Base-by-base conservation (phyloP, 208 protist species). In the Leishmania turanica region DNA sequence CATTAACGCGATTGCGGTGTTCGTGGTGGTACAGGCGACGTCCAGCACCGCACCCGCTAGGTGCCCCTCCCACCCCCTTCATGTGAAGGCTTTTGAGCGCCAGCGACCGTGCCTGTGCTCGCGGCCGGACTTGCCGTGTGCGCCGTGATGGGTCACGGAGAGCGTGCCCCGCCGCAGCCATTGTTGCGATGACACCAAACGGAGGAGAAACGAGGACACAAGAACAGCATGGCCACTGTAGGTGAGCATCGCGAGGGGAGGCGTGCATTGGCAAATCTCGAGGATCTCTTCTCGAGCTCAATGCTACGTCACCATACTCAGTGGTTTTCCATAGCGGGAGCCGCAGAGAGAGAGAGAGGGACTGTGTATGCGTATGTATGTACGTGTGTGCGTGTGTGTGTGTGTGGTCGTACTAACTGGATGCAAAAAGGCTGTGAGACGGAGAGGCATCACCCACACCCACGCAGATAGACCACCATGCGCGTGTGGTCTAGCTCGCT, bases 111-210 rank as follows among this genome's bases (percentile, higher is more conserved):
- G 37, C 27, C 31, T 27, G 34, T 19, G 11, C 7, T 51, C 31
- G 0, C 24, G 34, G 34, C n/a, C 1, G 13, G 24, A 24, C 27
- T 34, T 51, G 40, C 47, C 69, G 31, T 51, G 37, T 24, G 11
- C 17, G 47, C 45, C 11, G 69, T 13, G 45, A 53, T 37, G 40
- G 8, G 69, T 53, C 27, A 2, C 9, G 21, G 21, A 34, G 5
- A 31, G 47, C 24, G 45, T 11, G n/a, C 47, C 47, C 42, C 42
- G 69, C 45, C 45, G 40, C 40, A 24, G 17, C 2, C 17, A n/a
- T 31, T 71, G 37, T 69, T n/a, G 66, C 21, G 66, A n/a, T 71
- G 37, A n/a, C 40, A 71, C 66, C 66, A 47, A 71, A 21, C 27
- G 17, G 40, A 47, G 8, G 31, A n/a, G 66, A 71, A 71, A 17